Evolutionary conservation across 768 basidiomycete species (phyloP), one percentile per base, ranked within the genome.

Genomic region (Porphyrellus cyaneotinctus): DNA sequence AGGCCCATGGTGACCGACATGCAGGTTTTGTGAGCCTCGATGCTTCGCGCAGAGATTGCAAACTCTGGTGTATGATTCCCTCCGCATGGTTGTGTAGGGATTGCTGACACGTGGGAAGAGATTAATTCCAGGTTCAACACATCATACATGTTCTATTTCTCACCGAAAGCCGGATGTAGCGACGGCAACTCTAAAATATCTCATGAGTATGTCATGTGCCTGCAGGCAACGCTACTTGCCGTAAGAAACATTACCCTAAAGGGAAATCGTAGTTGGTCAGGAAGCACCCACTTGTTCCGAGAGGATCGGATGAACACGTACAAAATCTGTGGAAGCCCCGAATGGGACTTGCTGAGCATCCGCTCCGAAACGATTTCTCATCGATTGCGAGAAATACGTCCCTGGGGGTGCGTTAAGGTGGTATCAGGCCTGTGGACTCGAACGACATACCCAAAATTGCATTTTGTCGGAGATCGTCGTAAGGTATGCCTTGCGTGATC

Each of bases 21-120:
- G 28, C 80, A 80, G 20, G 75, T 74, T 41, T 74, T 73, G 61
- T 90, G 88, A 14, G 88, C 88, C 54, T 81, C 79, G 36, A 70
- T 61, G 38, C 78, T 82, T 26, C 74, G 72, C 24, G 87, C 83
- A 23, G 88, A 75, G 47, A 71, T 68, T 20, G 84, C 72, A 65
- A 90, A 91, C 5, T 74, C 79, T 11, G 81, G 74, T 2, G 88
- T 88, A 60, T 91, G 88, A 61, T 91, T 91, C n/a, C 83, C 84
- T 37, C 87, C 87, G 46, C 78, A 72, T 8, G 80, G 79, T 56
- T 74, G 72, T 7, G 86, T 86, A n/a, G 88, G 87, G 48, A 91
- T 88, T 26, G 82, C 86, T 87, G 30, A 23, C 42, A 49, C 53
- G 59, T 47, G 41, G 20, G 59, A 65, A 55, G 63, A 58, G 8